phyloP scores from a whole-genome alignment of 495 filamentous ascomycete species.

The Penicillium atrosanguineum region DNA sequence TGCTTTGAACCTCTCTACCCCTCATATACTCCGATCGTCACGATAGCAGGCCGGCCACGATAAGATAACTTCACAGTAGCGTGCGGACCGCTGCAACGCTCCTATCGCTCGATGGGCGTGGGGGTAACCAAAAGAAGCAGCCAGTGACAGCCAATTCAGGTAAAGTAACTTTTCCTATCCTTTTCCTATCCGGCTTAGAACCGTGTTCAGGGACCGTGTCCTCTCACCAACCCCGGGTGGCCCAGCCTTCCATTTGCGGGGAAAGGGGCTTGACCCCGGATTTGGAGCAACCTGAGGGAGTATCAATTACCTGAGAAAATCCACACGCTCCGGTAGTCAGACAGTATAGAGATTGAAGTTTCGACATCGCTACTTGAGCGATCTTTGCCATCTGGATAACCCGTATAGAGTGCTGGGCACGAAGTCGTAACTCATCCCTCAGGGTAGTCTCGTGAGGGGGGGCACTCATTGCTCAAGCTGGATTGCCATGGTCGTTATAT shows the following conservation, averaged over 20 bases:
- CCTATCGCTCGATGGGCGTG: not conserved
- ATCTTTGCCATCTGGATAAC: not conserved
- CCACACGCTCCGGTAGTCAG: not conserved
- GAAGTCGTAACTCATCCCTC: not conserved
- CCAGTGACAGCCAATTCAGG: not conserved
- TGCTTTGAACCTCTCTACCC: not conserved
- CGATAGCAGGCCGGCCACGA: not conserved
- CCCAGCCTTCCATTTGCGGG: not conserved
- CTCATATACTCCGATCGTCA: not conserved
- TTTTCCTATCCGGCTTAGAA: not conserved
- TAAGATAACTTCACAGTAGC: not conserved
- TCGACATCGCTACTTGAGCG: not conserved
- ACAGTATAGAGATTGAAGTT: not conserved
- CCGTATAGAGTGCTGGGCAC: not conserved
- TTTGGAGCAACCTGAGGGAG: not conserved
- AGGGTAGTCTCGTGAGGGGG: too few species aligned
- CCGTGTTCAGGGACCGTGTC: not conserved
- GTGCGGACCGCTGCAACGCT: not conserved
- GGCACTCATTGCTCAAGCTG: too few species aligned
- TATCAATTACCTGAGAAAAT: not conserved
- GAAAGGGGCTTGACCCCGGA: not conserved
- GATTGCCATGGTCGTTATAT: too few species aligned
- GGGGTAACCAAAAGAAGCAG: not conserved
- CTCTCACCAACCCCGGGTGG: not conserved
- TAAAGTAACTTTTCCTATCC: not conserved